phyloP scores from a whole-genome alignment of 352 stramenopile genomes.

The Globisporangium middletonii region DNA sequence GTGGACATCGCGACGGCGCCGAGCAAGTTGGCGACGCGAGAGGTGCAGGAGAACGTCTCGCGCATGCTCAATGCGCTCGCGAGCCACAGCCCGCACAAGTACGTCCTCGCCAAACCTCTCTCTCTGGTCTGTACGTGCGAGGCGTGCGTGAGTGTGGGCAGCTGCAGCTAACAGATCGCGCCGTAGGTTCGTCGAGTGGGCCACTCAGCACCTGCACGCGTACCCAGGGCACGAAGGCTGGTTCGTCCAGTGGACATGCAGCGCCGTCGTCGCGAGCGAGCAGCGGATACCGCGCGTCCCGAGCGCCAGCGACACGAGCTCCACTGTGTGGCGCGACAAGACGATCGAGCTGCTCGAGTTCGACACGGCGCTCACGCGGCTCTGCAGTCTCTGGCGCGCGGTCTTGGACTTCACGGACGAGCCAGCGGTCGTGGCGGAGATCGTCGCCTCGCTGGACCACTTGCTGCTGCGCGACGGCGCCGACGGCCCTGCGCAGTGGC shows the following conservation, averaged over 20 bases:
- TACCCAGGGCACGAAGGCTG: constrained; percentile 34
- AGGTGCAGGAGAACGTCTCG: constrained; percentile 33
- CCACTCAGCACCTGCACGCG: constrained; percentile 24
- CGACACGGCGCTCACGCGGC: constrained; percentile 25
- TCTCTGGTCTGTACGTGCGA: neutral
- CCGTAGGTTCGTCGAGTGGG: constrained; percentile 41
- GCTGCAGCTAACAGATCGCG: neutral
- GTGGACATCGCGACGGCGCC: constrained; percentile 26
- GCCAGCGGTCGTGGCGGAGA: constrained; percentile 26
- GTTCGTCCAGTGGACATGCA: constrained; percentile 47
- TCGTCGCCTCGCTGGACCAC: constrained; percentile 27
- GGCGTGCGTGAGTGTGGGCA: neutral
- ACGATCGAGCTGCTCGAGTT: constrained; percentile 42
- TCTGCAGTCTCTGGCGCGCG: constrained; percentile 42
- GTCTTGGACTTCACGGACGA: constrained; percentile 47
- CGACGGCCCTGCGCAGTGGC: constrained; percentile 17
- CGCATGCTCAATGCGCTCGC: constrained; percentile 33
- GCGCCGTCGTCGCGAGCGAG: constrained; percentile 33
- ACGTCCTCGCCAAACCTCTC: constrained; percentile 4
- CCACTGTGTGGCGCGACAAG: constrained; percentile 24
- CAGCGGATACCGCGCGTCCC: constrained; percentile 19
- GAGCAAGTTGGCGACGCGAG: constrained; percentile 17
- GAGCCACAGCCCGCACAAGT: constrained; percentile 32
- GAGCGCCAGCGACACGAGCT: too few species aligned
- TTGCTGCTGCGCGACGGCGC: constrained; percentile 19